phyloP scores from a whole-genome alignment of 306 rosid genomes.

The Arachis hypogaea region DNA sequence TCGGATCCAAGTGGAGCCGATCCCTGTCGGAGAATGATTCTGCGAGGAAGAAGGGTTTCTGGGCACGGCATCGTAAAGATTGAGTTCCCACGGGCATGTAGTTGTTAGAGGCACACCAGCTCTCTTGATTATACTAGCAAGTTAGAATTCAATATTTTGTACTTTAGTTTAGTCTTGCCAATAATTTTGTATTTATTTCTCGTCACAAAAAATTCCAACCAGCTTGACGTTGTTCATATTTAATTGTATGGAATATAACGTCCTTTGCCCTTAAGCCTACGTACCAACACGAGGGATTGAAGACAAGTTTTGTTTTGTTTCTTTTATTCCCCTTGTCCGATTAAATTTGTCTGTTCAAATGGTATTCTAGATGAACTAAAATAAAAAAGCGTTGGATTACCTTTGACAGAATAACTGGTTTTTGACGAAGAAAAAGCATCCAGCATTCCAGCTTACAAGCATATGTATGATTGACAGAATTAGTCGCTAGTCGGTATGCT shows the following conservation, averaged over 20 bases:
- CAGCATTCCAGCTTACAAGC: neutral
- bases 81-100: constrained; percentile 36
- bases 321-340: too few species aligned
- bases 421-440: neutral
- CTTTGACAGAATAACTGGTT: too few species aligned
- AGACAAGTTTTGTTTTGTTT: too few species aligned
- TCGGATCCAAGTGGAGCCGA: constrained; percentile 67
- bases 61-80: constrained; percentile 60
- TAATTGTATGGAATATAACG: constrained; percentile 7
- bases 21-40: constrained; percentile 60
- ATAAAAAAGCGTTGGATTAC: neutral
- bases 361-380: neutral
- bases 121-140: constrained; percentile 38
- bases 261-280: neutral
- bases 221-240: constrained; percentile 6
- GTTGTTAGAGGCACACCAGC: constrained; percentile 27
- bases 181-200: constrained; percentile 40
- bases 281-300: neutral
- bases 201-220: constrained; percentile 24
- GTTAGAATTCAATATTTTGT: constrained; percentile 39
- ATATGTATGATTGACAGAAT: neutral
- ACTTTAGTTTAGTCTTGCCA: constrained; percentile 45
- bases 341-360: neutral
- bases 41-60: constrained; percentile 65
- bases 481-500: neutral